Evolutionary conservation across 176 grass and related monocot species (phyloP).

Genomic region (Oryza brachyantha): DNA sequence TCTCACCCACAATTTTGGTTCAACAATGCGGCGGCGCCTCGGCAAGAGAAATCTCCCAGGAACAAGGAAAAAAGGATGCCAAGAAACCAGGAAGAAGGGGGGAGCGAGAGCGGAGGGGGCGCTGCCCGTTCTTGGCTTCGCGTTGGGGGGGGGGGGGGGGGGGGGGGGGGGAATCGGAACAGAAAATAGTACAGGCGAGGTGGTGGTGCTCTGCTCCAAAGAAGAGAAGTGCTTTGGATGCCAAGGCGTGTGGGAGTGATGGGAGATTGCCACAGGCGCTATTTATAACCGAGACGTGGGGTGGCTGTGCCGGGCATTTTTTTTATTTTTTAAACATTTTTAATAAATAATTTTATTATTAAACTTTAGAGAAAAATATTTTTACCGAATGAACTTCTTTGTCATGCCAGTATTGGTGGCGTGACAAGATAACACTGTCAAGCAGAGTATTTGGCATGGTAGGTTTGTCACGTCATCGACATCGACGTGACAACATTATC

Average conservation of each 20-base stretch:
- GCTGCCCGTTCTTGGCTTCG: neutral
- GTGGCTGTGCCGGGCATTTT: neutral
- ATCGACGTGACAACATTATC: too few species aligned
- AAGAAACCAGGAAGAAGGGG: neutral
- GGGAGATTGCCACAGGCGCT: neutral
- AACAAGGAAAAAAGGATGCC: too few species aligned
- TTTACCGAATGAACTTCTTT: too few species aligned
- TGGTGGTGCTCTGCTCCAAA: neutral
- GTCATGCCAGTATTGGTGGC: too few species aligned
- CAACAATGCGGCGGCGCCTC: neutral
- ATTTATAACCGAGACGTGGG: constrained; percentile 14
- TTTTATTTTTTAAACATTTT: too few species aligned
- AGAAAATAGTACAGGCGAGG: neutral
- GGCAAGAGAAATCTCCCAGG: neutral
- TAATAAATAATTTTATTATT: too few species aligned
- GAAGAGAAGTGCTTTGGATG: neutral
- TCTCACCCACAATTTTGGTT: constrained; percentile 23
- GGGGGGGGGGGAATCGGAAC: neutral
- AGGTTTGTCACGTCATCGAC: too few species aligned
- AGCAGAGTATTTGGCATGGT: too few species aligned
- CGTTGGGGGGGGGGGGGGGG: neutral
- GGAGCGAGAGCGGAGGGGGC: neutral
- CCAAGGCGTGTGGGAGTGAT: neutral
- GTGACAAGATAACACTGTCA: too few species aligned
- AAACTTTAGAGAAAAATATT: too few species aligned